Evolutionary conservation across 495 filamentous ascomycete species (phyloP), one percentile per base, ranked within the genome.

Genomic region (Penicillium arizonense): DNA sequence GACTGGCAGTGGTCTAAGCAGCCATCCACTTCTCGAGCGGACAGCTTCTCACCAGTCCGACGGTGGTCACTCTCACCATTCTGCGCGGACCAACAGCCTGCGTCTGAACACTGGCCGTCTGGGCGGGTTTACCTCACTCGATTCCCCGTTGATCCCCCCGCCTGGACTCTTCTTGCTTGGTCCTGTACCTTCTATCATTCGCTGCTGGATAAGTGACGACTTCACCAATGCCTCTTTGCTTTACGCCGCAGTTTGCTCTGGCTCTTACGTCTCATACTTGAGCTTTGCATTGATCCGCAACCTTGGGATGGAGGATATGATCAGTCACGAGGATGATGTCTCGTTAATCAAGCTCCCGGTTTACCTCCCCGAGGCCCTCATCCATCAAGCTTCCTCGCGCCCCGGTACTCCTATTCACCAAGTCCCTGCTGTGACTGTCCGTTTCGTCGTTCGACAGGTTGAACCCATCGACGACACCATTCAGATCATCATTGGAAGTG

Each of bases 11-110:
- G 84, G 89, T 13, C 74, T 97, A 65, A 89, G 89, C 40, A 87
- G 86, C 38, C 88, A 91, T 69, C 81, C 87, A 20, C 82, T 95
- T 80, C 90, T 86, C 62, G 94, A 98, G 71, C 85, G 94, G 11
- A 89, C 91, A 12, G 77, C 87, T 7, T 98, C 94, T 20, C 91
- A 97, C 72, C 96, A 94, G 60, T 97, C 94, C 1, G 95, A 97
- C 63, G 94, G 95, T 8, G 89, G 89, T 20, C 86, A 92, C 54
- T 96, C 90, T 5, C 82, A 85, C 54, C 85, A 89, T 59, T 92
- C 89, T 6, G 88, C 87, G 2, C 81, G 90, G 6, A 87, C 87
- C 14, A 96, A 89, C 69, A 97, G 90, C 65, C 74, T 97, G 20
- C 87, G 86, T 1, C 70, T 93, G 3, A 90, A 95, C 55, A 69